Base-by-base conservation (phyloP, 441 rosid genomes). In the Melastoma candidum region DNA sequence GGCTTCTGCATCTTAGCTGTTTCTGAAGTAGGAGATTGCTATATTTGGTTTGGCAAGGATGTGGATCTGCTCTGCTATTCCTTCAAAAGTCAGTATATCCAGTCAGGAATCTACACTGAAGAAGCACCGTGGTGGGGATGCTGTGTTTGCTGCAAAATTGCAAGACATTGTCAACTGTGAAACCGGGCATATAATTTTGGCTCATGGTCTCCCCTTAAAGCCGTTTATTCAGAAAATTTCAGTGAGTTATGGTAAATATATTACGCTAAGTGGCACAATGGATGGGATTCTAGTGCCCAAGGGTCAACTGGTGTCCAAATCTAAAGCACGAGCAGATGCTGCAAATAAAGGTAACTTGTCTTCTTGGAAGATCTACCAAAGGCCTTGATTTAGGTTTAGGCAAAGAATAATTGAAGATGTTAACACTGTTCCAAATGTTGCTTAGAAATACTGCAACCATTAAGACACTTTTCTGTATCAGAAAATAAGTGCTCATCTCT, bases 11-110 rank as follows among this genome's bases (percentile, higher is more conserved):
- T 89, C 49, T 63, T 89, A 66, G 95, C 99, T 27, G 72, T 93
- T 59, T 89, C 99, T 46, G 99, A 86, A 73, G 65, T 66, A 47
- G 99, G 97, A 49, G 78, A 83, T 63, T 83, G 97, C 68, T 93
- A 86, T 68, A 78, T 79, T 58, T 93, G 99, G 99, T 67, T 63
- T 67, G 95, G 87, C 52, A 66, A 73, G 64, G 77, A 63, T 73
- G 58, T 80, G 45, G 87, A 78, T 93, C 56, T 54, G 74, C 59
- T 68, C 41, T 62, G 67, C 82, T 26, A 83, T 70, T 63, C 80
- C 99, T 68, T 75, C 95, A 26, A 86, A 81, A 75, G 75, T 86
- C 63, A 68, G 73, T 48, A 54, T 79, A 64, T 71, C 84, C 48
- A 54, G 46, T 14, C 93, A 75, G 65, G 82, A 64, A 48, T 53